Percentiles rank a stretch among this genome's conserved stretches.
Conservation (phyloP, 345 rosid genomes). For the Excoecaria agallocha region DNA sequence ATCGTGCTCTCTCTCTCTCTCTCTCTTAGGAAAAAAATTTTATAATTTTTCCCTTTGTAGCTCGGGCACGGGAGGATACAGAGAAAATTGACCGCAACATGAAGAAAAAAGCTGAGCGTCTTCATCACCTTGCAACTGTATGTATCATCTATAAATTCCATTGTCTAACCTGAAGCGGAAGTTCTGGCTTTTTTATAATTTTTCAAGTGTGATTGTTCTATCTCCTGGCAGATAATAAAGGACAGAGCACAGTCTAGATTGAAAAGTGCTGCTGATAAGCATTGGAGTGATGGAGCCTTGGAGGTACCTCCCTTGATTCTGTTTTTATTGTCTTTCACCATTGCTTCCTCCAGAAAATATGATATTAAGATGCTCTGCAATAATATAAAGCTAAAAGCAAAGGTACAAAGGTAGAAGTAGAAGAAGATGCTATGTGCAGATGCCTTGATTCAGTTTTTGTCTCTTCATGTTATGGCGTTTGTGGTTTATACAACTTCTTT, state of each 20-base stretch:
- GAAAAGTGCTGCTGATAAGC: constrained; percentile 83
- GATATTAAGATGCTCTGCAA: neutral
- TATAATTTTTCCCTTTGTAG: constrained; percentile 34
- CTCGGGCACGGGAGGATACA: constrained; percentile 96
- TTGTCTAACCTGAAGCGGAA: neutral
- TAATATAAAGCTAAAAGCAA: neutral
- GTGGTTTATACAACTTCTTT: too few relatives aligned
- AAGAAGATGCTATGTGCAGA: too few relatives aligned
- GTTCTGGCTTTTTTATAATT: neutral
- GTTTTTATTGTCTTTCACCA: constrained; percentile 5
- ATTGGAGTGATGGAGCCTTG: constrained; percentile 98
- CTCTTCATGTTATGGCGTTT: too few relatives aligned
- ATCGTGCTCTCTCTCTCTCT: neutral
- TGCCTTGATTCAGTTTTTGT: too few relatives aligned
- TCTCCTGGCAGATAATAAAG: constrained; percentile 55
- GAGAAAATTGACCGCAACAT: constrained; percentile 78
- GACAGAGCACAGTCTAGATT: constrained; percentile 71
- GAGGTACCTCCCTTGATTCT: constrained; percentile 45
- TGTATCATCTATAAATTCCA: constrained; percentile 24
- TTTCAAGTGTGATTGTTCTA: neutral
- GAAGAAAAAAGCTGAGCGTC: constrained; percentile 81
- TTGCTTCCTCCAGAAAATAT: neutral
- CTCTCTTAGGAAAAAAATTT: neutral
- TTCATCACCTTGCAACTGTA: constrained; percentile 81
- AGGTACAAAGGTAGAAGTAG: too few relatives aligned